Percentiles rank a stretch among this genome's conserved stretches.
Conservation (phyloP, 2,329 filamentous ascomycete genomes). For the Talaromyces marneffei region DNA sequence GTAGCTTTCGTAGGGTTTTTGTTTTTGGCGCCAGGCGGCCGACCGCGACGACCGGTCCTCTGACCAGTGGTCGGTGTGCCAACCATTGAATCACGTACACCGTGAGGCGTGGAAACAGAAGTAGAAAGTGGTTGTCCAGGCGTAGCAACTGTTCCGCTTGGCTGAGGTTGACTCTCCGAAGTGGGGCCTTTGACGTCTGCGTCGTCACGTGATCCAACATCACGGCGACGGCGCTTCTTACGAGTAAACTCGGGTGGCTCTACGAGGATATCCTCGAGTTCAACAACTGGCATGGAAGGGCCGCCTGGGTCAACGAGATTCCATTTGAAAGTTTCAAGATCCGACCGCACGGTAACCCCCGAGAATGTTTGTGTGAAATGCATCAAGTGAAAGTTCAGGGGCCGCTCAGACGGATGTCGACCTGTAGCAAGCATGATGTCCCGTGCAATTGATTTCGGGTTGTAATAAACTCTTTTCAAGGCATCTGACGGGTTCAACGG, state of each 20-base stretch:
- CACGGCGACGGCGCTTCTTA: slow-evolving; percentile 1
- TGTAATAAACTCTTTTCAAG: slow-evolving; percentile 48
- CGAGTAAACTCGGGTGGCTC: slow-evolving; percentile 19
- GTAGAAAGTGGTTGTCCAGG: neutral
- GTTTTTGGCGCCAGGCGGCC: slow-evolving; percentile 28
- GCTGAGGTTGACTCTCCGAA: slow-evolving; percentile 2
- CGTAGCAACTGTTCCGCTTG: neutral
- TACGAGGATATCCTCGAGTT: slow-evolving; percentile 21
- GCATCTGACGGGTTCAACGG: slow-evolving; percentile 37
- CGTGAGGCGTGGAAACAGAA: slow-evolving; percentile 8
- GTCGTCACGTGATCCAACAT: slow-evolving; percentile 10
- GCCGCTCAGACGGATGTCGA: slow-evolving; percentile 54
- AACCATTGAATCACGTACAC: slow-evolving; percentile 6
- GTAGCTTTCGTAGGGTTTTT: slow-evolving; percentile 18
- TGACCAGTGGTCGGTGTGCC: slow-evolving; percentile 8
- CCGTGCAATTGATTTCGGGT: slow-evolving; percentile 57
- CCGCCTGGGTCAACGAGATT: slow-evolving; percentile 55
- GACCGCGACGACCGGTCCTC: slow-evolving; percentile 20
- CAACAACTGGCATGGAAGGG: slow-evolving; percentile 31
- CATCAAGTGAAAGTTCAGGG: slow-evolving; percentile 56
- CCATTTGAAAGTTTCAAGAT: slow-evolving; percentile 57
- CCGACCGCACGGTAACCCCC: slow-evolving; percentile 42
- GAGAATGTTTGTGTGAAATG: slow-evolving; percentile 39
- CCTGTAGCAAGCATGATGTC: slow-evolving; percentile 59
- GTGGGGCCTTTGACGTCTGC: slow-evolving; percentile 7